phyloP scores from a whole-genome alignment of 2,329 filamentous ascomycete genomes.

The Aspergillus tubingensis region DNA sequence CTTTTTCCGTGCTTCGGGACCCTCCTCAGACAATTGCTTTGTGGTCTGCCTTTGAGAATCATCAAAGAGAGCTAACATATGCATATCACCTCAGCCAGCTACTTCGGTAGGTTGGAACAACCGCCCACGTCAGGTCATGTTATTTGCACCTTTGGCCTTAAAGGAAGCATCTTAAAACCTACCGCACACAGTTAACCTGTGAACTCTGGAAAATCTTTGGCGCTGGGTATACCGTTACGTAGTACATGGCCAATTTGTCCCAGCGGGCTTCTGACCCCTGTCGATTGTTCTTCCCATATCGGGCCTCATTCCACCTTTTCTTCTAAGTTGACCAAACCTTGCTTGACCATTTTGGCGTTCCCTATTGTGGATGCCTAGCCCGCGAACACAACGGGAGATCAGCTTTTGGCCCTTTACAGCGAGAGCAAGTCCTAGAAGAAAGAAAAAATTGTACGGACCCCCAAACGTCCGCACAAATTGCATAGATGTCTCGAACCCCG shows the following conservation, averaged over 20 bases:
- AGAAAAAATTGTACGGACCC: neutral
- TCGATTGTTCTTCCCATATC: slow-evolving; percentile 19
- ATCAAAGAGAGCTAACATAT: slow-evolving; percentile 16
- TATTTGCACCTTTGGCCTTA: neutral
- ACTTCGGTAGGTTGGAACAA: slow-evolving; percentile 14
- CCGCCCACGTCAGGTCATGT: slow-evolving; percentile 12
- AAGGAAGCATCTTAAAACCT: neutral
- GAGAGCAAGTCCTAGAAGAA: neutral
- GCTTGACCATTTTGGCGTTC: slow-evolving; percentile 13
- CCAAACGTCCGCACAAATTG: slow-evolving; percentile 11
- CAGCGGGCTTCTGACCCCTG: neutral
- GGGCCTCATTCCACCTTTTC: slow-evolving; percentile 21
- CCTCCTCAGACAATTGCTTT: slow-evolving; percentile 17
- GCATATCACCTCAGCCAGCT: slow-evolving; percentile 15
- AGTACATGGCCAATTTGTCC: neutral
- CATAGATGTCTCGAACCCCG: slow-evolving; percentile 37
- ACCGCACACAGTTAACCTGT: neutral
- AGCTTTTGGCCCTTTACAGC: neutral
- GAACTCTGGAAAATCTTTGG: neutral
- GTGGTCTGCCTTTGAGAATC: slow-evolving; percentile 12
- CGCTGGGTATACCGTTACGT: slow-evolving; percentile 1
- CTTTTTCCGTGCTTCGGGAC: slow-evolving; percentile 2
- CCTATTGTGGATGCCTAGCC: slow-evolving; percentile 18
- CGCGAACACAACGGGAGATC: slow-evolving; percentile 10
- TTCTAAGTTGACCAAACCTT: slow-evolving; percentile 9